phyloP scores from a whole-genome alignment of 208 protist species.

The Leishmania gerbilli region DNA sequence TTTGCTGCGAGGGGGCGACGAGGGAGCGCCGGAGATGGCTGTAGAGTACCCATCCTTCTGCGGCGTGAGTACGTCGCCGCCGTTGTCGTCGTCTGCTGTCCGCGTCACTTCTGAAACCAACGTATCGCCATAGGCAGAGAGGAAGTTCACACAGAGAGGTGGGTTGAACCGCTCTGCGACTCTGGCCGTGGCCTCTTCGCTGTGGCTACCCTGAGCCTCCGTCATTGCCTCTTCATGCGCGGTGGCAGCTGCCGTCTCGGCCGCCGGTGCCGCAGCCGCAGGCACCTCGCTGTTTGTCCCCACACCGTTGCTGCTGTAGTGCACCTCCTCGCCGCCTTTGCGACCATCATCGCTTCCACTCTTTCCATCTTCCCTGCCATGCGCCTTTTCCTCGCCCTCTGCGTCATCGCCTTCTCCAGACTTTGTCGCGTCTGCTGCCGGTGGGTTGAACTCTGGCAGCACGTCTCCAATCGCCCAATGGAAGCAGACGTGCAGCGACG shows the following conservation, averaged over 20 bases:
- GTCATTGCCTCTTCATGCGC: not conserved
- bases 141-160: not conserved
- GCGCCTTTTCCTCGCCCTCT: not conserved
- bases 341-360: not conserved
- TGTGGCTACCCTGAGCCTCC: not conserved
- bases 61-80: not conserved
- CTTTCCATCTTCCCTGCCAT: not conserved
- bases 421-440: not conserved
- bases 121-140: not conserved
- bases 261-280: not conserved
- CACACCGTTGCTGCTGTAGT: not conserved
- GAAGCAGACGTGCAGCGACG: constrained; percentile 28
- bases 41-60: not conserved
- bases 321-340: too few relatives aligned
- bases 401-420: not conserved
- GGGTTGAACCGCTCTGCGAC: not conserved
- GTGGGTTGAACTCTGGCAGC: not conserved
- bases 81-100: not conserved
- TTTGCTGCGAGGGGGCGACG: constrained; percentile 29
- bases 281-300: not conserved
- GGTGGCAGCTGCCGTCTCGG: not conserved
- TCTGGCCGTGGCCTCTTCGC: not conserved
- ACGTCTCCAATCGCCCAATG: constrained; percentile 31
- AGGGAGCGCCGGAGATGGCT: not conserved
- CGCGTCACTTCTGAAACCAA: not conserved